Percentiles rank a stretch among this genome's conserved stretches.
phyloP scores from a whole-genome alignment of 306 rosid species.

The Acacia confusa region DNA sequence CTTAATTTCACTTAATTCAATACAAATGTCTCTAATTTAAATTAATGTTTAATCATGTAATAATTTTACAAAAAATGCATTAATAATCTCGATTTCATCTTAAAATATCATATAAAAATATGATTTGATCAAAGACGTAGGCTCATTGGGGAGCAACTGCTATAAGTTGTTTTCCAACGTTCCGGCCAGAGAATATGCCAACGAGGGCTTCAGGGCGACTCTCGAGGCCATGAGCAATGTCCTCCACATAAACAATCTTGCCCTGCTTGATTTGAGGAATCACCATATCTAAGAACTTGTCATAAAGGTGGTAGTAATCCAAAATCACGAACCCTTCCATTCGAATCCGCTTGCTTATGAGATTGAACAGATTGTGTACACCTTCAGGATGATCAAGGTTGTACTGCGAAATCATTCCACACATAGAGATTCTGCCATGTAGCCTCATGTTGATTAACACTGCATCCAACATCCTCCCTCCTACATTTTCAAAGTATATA shows the following conservation, averaged over 20 bases:
- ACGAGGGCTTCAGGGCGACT: conserved; percentile 49
- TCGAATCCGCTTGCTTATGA: conserved; percentile 39
- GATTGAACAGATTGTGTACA: conserved; percentile 36
- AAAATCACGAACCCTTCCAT: conserved; percentile 49
- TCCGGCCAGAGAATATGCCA: conserved; percentile 48
- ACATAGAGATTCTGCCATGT: conserved; percentile 48
- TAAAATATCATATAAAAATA: too few relatives aligned
- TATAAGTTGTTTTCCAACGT: conserved; percentile 42
- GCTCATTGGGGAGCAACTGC: not conserved
- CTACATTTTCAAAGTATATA: conserved; percentile 62
- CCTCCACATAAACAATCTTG: conserved; percentile 35
- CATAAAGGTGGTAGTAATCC: conserved; percentile 42
- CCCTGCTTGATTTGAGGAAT: conserved; percentile 40
- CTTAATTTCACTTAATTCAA: too few relatives aligned
- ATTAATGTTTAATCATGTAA: too few relatives aligned
- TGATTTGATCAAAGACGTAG: too few relatives aligned
- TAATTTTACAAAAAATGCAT: too few relatives aligned
- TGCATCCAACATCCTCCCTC: conserved; percentile 58
- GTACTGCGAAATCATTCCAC: conserved; percentile 55
- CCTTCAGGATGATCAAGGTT: conserved; percentile 37
- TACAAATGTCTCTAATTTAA: too few relatives aligned
- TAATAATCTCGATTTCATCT: too few relatives aligned
- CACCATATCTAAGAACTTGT: conserved; percentile 45
- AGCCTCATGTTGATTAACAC: conserved; percentile 50
- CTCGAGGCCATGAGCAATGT: conserved; percentile 43